A percentile compares a stretch with the other conserved stretches of the same genome.
Evolutionary conservation across 129 eudicot species (phyloP).

Genomic region (Saussurea involucrata): DNA sequence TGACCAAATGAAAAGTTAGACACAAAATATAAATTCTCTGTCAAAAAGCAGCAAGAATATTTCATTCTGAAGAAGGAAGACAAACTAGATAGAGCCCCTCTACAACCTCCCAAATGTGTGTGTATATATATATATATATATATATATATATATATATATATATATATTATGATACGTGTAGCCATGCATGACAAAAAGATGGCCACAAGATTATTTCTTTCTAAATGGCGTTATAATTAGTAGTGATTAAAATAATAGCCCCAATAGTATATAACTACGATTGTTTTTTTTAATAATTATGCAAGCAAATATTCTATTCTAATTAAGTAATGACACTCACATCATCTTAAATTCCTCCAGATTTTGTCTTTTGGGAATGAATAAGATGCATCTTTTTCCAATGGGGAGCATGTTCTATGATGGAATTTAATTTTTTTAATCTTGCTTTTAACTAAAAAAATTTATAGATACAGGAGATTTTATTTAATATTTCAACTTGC

Average conservation of each 20-base stretch:
- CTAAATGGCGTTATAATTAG: not conserved
- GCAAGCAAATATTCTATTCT: not conserved
- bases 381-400: not conserved
- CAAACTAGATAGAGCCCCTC: constrained; percentile 3
- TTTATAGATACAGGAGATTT: no score
- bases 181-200: constrained; percentile 15
- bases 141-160: not conserved
- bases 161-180: not conserved
- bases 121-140: not conserved
- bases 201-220: constrained; percentile 6
- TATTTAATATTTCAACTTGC: no score
- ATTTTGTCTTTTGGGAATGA: constrained; percentile 7
- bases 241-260: constrained; percentile 2
- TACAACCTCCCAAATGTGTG: not conserved
- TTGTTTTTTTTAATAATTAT: not conserved
- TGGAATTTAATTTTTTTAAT: no score
- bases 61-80: not conserved
- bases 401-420: constrained; percentile 20
- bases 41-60: constrained; percentile 1
- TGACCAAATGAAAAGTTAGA: not conserved
- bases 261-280: not conserved
- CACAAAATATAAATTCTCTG: not conserved
- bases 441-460: not conserved
- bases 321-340: constrained; percentile 7
- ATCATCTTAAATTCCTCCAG: constrained; percentile 12